Percentiles rank a stretch among this genome's conserved stretches.
Conservation (phyloP, 164 flowering plant species). For the Stephania yunnanensis region DNA sequence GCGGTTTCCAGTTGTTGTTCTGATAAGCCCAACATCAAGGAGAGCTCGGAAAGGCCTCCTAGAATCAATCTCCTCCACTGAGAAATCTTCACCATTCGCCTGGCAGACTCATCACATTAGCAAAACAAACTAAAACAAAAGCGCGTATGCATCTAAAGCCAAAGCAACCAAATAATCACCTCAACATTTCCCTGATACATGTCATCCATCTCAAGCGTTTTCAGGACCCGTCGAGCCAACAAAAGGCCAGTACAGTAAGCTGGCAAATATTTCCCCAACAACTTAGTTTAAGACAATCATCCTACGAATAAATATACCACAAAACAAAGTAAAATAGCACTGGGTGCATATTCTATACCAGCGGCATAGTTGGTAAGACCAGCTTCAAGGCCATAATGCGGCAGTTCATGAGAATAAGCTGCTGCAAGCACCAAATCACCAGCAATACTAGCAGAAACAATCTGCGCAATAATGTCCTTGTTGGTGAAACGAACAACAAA, state of each 20-base stretch:
- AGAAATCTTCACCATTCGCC: conserved; percentile 39
- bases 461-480: conserved; percentile 73
- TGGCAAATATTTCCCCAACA: neutral
- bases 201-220: conserved; percentile 33
- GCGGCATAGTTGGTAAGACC: conserved; percentile 92
- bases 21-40: conserved; percentile 40
- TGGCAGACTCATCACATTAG: neutral
- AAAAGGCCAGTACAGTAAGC: conserved; percentile 38
- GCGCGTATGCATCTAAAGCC: neutral
- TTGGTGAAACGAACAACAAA: conserved; percentile 75
- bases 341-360: conserved; percentile 24
- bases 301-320: too few species aligned
- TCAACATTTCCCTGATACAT: conserved; percentile 35
- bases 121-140: neutral
- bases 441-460: conserved; percentile 50
- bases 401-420: conserved; percentile 78
- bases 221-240: conserved; percentile 35
- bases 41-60: conserved; percentile 46
- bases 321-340: neutral
- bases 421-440: conserved; percentile 77
- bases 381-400: conserved; percentile 71
- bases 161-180: conserved; percentile 10
- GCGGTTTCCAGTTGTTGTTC: conserved; percentile 38
- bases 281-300: neutral
- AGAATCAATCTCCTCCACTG: conserved; percentile 32